Percentiles rank a stretch among this genome's conserved stretches.
These are phyloP conservation scores for Pyrenochaeta sp. DNA, from an alignment of 2,329 filamentous ascomycete species.

Conservation along the genomic window DNA sequence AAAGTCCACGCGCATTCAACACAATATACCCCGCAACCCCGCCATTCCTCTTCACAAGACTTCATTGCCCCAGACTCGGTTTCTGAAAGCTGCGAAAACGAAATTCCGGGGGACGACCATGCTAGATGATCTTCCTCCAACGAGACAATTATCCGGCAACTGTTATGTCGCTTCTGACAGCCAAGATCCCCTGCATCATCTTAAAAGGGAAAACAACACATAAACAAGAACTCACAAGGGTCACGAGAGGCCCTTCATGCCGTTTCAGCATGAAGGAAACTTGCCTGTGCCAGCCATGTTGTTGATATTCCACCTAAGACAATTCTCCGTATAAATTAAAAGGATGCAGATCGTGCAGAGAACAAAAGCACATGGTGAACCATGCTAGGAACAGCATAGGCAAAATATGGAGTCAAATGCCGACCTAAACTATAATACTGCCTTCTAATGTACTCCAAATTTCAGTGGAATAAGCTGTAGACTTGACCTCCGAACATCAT, in stretches of 20 bases:
- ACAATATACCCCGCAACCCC: too few relatives aligned
- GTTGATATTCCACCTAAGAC: constrained; percentile 20
- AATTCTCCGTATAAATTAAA: constrained; percentile 10
- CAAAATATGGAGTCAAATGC: constrained; percentile 7
- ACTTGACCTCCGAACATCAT: neutral
- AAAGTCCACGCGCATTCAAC: too few relatives aligned
- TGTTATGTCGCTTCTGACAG: constrained; percentile 5
- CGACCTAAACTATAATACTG: constrained; percentile 12
- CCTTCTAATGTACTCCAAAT: neutral
- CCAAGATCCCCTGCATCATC: constrained; percentile 12
- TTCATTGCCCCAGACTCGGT: constrained; percentile 15
- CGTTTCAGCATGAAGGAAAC: constrained; percentile 3
- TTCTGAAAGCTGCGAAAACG: neutral
- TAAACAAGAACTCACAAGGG: neutral
- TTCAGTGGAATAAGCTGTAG: too few relatives aligned
- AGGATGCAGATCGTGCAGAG: constrained; percentile 1
- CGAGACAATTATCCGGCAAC: constrained; percentile 18
- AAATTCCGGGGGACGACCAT: constrained; percentile 4
- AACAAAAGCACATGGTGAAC: constrained; percentile 1
- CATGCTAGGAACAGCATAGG: neutral
- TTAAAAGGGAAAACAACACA: constrained; percentile 4
- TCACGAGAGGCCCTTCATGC: constrained; percentile 6
- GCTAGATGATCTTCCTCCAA: constrained; percentile 22
- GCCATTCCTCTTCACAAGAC: too few relatives aligned
- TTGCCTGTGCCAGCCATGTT: neutral